Conservation (phyloP, 2,329 filamentous ascomycete genomes). For the Nemania sp. region DNA sequence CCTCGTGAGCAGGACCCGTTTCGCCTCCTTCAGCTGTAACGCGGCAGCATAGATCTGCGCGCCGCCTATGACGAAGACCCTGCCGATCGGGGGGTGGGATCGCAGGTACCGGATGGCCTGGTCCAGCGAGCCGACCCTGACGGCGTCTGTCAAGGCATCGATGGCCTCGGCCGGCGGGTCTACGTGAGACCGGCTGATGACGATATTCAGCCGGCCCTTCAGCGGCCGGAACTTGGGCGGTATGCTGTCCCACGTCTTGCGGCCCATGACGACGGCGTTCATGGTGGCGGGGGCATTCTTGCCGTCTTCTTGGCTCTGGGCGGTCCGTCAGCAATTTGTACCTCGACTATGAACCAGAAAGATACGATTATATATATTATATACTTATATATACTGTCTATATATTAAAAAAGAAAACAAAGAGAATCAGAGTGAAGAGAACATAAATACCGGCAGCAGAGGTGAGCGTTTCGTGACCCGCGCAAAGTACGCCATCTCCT, state of each 20-base stretch:
- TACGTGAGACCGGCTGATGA: constrained; percentile 66
- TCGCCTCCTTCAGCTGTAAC: constrained; percentile 61
- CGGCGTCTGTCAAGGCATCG: constrained; percentile 49
- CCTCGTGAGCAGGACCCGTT: constrained; percentile 70
- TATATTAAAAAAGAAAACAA: neutral
- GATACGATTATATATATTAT: no score
- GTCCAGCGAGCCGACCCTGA: constrained; percentile 64
- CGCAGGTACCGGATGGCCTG: constrained; percentile 56
- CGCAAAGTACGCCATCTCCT: constrained; percentile 95
- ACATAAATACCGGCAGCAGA: constrained; percentile 45
- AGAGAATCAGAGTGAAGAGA: no score
- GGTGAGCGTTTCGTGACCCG: constrained; percentile 77
- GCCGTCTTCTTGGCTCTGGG: constrained; percentile 35
- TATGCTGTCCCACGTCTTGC: constrained; percentile 95
- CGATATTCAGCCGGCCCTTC: constrained; percentile 77
- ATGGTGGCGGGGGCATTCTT: constrained; percentile 41
- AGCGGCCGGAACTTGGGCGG: constrained; percentile 79
- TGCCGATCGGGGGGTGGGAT: constrained; percentile 47
- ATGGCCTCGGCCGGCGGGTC: constrained; percentile 24
- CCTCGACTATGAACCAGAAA: no score
- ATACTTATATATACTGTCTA: no score
- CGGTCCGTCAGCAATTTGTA: neutral
- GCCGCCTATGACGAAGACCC: constrained; percentile 87
- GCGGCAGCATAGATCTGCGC: constrained; percentile 81
- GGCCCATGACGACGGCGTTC: constrained; percentile 94